phyloP scores from a whole-genome alignment of 2,329 filamentous ascomycete genomes.

The Drechslerella stenobrocha region DNA sequence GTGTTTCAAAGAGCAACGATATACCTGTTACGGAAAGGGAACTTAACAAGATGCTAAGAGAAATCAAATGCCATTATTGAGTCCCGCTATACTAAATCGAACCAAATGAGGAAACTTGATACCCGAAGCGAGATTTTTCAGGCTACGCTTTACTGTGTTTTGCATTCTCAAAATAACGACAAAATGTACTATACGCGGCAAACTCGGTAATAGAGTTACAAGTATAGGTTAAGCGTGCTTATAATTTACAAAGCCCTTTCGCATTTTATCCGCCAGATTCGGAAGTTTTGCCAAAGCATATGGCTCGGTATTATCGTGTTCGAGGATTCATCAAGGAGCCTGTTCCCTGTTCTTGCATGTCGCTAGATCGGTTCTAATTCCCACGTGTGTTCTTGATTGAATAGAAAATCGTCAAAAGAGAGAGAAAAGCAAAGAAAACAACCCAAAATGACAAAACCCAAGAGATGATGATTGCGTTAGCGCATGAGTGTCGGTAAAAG shows the following conservation, averaged over 20 bases:
- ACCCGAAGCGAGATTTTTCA: conserved; percentile 16
- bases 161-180: conserved; percentile 37
- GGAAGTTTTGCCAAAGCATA: conserved; percentile 28
- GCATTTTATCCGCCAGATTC: conserved; percentile 43
- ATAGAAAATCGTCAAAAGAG: not conserved
- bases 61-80: not conserved
- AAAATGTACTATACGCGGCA: conserved; percentile 8
- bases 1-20: conserved; percentile 1
- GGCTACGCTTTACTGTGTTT: conserved; percentile 25
- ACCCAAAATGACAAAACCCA: not conserved
- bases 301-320: conserved; percentile 10
- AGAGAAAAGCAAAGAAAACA: not conserved
- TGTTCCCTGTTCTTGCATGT: conserved; percentile 31
- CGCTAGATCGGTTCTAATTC: conserved; percentile 39
- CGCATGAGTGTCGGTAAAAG: conserved; percentile 4
- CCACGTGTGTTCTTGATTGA: conserved; percentile 29
- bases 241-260: conserved; percentile 4
- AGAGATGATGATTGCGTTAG: conserved; percentile 9
- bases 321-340: conserved; percentile 16
- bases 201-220: too few species aligned
- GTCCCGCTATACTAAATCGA: not conserved
- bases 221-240: conserved; percentile 7
- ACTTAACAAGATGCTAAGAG: too few species aligned
- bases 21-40: not conserved
- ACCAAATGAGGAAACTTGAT: conserved; percentile 18